Percentiles rank a stretch among this genome's conserved stretches.
These are phyloP conservation scores for Ophiorrhiza pumila DNA, from an alignment of 257 asterid species.

Conservation along the genomic window DNA sequence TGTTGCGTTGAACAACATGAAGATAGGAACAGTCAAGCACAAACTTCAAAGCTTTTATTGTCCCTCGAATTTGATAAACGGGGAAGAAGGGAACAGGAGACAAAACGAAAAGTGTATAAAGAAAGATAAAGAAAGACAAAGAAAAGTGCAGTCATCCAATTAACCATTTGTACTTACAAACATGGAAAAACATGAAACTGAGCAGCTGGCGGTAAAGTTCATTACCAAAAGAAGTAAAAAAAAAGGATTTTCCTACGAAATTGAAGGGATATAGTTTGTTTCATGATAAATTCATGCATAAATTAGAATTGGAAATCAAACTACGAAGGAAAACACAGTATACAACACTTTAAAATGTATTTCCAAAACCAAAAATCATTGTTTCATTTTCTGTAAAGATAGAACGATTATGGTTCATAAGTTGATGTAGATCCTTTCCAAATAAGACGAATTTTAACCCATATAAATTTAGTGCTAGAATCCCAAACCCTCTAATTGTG, in stretches of 20 bases:
- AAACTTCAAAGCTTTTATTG: constrained; percentile 13
- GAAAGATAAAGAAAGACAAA: not conserved
- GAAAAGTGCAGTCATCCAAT: not conserved
- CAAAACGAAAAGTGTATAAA: not conserved
- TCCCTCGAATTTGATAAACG: not conserved
- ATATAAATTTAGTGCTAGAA: not conserved
- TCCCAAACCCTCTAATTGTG: not conserved
- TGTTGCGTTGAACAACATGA: constrained; percentile 11
- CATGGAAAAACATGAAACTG: not conserved
- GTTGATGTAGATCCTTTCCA: not conserved
- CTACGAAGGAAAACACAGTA: too few relatives aligned
- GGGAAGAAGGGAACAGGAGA: not conserved
- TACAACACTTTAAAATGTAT: not conserved
- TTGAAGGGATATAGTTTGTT: not conserved
- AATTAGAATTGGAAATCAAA: not conserved
- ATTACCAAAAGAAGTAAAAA: not conserved
- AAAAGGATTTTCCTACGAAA: not conserved
- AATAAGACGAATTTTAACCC: not conserved
- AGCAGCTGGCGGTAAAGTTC: not conserved
- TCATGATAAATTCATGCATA: not conserved
- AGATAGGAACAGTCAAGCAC: constrained; percentile 14
- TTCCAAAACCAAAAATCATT: not conserved
- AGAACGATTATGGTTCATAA: not conserved
- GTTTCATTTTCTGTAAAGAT: too few relatives aligned
- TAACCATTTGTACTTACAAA: not conserved